phyloP scores from a whole-genome alignment of 805 yeast species.

The Cyberlindnera sargentensis region DNA sequence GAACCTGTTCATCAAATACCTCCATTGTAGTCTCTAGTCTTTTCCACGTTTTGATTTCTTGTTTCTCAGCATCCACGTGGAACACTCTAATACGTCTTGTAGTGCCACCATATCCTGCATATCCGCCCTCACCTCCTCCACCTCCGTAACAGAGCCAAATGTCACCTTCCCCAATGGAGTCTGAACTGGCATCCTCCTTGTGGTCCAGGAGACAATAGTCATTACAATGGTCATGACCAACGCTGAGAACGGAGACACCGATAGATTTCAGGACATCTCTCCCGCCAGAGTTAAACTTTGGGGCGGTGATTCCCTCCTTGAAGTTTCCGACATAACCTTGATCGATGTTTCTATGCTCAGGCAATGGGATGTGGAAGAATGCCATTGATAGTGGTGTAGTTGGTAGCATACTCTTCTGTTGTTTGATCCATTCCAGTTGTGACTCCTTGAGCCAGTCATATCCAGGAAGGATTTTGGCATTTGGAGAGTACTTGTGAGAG shows the following conservation, averaged over 20 bases:
- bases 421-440: conserved; percentile 52
- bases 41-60: conserved; percentile 59
- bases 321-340: conserved; percentile 49
- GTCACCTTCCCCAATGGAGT: conserved; percentile 18
- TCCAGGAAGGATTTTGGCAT: conserved; percentile 63
- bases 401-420: conserved; percentile 22
- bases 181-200: conserved; percentile 15
- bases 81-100: conserved; percentile 72
- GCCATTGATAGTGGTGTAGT: conserved; percentile 64
- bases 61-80: conserved; percentile 48
- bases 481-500: conserved; percentile 67
- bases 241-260: conserved; percentile 69
- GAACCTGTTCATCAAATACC: conserved; percentile 34
- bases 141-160: conserved; percentile 95
- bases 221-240: conserved; percentile 95
- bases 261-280: conserved; percentile 49
- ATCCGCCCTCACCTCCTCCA: conserved; percentile 91
- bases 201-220: conserved; percentile 73
- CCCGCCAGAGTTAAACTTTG: conserved; percentile 62
- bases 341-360: conserved; percentile 59
- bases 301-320: conserved; percentile 76
- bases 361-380: conserved; percentile 90
- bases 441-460: conserved; percentile 79
- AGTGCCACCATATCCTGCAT: conserved; percentile 87
- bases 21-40: conserved; percentile 44